These are phyloP conservation scores for Candida parachauliodes DNA, from an alignment of 805 yeast genomes.

Conservation along the genomic window DNA sequence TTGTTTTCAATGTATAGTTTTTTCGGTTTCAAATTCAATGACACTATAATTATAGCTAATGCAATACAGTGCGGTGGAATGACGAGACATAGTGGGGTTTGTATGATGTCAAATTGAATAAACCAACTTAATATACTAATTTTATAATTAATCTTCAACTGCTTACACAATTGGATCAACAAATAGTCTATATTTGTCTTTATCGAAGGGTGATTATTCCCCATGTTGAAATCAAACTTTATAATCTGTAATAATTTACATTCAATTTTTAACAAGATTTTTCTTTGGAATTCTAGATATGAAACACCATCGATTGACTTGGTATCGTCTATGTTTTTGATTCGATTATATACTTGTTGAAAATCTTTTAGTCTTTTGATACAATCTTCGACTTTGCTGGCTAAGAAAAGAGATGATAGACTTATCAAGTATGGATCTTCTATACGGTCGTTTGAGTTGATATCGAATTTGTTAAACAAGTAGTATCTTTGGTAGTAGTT, in stretches of 20 bases:
- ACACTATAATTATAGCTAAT: slow-evolving; percentile 58
- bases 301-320: slow-evolving; percentile 9
- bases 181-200: slow-evolving; percentile 50
- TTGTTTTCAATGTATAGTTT: slow-evolving; percentile 23
- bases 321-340: slow-evolving; percentile 32
- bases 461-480: slow-evolving; percentile 59
- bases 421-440: slow-evolving; percentile 59
- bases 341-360: slow-evolving; percentile 44
- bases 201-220: slow-evolving; percentile 25
- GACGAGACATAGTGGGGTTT: slow-evolving; percentile 64
- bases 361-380: slow-evolving; percentile 71
- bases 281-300: slow-evolving; percentile 48
- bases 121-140: slow-evolving; percentile 64
- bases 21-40: slow-evolving; percentile 46
- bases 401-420: slow-evolving; percentile 62
- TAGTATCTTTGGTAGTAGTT: slow-evolving; percentile 69
- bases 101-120: slow-evolving; percentile 68
- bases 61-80: slow-evolving; percentile 78
- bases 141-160: slow-evolving; percentile 42
- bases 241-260: slow-evolving; percentile 71
- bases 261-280: slow-evolving; percentile 57
- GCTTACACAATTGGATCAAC: slow-evolving; percentile 58
- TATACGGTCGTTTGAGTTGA: slow-evolving; percentile 26
- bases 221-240: slow-evolving; percentile 74
- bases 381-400: slow-evolving; percentile 80